A percentile compares a stretch with the other conserved stretches of the same genome.
phyloP scores from a whole-genome alignment of 495 filamentous ascomycete genomes.

The Podospora comata region DNA sequence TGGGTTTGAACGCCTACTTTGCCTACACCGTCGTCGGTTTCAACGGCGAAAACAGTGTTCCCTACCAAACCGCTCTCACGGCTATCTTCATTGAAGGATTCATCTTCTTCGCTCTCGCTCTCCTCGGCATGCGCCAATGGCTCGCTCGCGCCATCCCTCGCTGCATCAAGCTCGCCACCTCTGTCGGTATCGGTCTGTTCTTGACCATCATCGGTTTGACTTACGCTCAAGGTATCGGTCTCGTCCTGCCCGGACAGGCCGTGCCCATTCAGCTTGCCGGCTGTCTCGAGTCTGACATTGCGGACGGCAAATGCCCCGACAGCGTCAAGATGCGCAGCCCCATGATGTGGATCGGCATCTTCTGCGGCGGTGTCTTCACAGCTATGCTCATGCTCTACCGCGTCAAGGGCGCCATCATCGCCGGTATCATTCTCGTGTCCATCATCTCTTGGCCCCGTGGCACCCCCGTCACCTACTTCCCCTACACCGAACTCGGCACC shows the following conservation, averaged over 20 bases:
- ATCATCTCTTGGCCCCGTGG: slow-evolving; percentile 79
- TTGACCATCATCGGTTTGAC: slow-evolving; percentile 76
- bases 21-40: slow-evolving; percentile 76
- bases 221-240: slow-evolving; percentile 74
- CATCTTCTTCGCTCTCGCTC: slow-evolving; percentile 64
- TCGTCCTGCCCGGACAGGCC: slow-evolving; percentile 55
- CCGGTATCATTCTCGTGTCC: slow-evolving; percentile 74
- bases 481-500: slow-evolving; percentile 62
- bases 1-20: slow-evolving; percentile 84
- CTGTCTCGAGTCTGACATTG: slow-evolving; percentile 44
- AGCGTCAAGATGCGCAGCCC: slow-evolving; percentile 68
- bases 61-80: slow-evolving; percentile 68
- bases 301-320: slow-evolving; percentile 48
- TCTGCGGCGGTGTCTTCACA: slow-evolving; percentile 75
- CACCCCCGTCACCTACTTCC: slow-evolving; percentile 74
- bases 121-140: slow-evolving; percentile 79
- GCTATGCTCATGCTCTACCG: slow-evolving; percentile 76
- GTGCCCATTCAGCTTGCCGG: slow-evolving; percentile 69
- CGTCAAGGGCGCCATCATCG: slow-evolving; percentile 77
- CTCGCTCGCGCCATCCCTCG: slow-evolving; percentile 71
- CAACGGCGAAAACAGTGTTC: slow-evolving; percentile 63
- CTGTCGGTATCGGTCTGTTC: slow-evolving; percentile 77
- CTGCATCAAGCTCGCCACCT: slow-evolving; percentile 79
- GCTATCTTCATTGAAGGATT: slow-evolving; percentile 82
- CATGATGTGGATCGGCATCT: slow-evolving; percentile 79